These are phyloP conservation scores for Xanthoconium purpureum DNA, from an alignment of 768 basidiomycete genomes.

Conservation along the genomic window DNA sequence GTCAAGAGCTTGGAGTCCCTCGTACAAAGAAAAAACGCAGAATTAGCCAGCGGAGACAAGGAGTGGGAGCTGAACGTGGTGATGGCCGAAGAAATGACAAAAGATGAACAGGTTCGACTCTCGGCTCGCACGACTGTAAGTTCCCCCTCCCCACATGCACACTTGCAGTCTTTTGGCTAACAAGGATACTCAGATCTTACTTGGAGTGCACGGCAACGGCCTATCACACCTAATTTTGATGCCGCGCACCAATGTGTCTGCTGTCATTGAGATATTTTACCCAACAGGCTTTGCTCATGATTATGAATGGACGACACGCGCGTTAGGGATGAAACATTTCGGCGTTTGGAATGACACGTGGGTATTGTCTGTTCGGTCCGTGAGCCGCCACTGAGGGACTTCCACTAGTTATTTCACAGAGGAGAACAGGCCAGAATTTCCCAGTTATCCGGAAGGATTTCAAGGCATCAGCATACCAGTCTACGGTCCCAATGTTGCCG, in stretches of 20 bases:
- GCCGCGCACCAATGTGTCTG: constrained; percentile 69
- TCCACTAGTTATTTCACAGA: constrained; percentile 20
- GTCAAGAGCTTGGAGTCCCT: constrained; percentile 53
- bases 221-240: constrained; percentile 85
- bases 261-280: constrained; percentile 84
- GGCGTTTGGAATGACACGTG: constrained; percentile 82
- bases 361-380: constrained; percentile 19
- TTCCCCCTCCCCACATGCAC: not conserved
- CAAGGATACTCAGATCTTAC: constrained; percentile 47
- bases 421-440: constrained; percentile 39
- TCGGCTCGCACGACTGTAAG: constrained; percentile 69
- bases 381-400: not conserved
- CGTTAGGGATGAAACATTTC: constrained; percentile 72
- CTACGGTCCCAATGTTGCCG: constrained; percentile 58
- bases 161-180: not conserved
- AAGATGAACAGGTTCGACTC: constrained; percentile 71
- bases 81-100: constrained; percentile 60
- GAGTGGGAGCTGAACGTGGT: constrained; percentile 62
- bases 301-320: constrained; percentile 78
- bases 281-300: constrained; percentile 81
- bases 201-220: constrained; percentile 79
- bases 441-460: constrained; percentile 81
- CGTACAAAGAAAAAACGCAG: constrained; percentile 36
- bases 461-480: constrained; percentile 78
- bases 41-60: constrained; percentile 17